Conservation (phyloP, 192 early-diverging fungal genomes). For the Funneliformis geosporum region DNA sequence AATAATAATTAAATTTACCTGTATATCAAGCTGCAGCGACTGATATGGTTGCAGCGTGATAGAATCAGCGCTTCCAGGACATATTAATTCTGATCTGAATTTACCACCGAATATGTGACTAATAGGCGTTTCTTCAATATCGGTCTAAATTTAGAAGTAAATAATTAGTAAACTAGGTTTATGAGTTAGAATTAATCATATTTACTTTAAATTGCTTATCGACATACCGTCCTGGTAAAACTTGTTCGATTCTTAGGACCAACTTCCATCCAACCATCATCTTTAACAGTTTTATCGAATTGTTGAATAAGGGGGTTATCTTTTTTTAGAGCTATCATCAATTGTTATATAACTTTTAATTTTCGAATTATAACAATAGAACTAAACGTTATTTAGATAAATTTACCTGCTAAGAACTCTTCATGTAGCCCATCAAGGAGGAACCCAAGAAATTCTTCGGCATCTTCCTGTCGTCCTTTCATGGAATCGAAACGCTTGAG, state of each 20-base stretch:
- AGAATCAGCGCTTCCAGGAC: constrained; percentile 74
- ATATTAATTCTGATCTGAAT: constrained; percentile 73
- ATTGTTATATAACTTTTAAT: background rate
- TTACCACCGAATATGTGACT: constrained; percentile 84
- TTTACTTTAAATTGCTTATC: too few species aligned
- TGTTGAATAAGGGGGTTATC: background rate
- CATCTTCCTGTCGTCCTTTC: constrained; percentile 89
- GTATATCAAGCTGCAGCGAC: constrained; percentile 86
- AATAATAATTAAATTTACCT: constrained; percentile 36
- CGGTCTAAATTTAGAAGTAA: constrained; percentile 47
- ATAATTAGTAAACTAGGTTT: background rate
- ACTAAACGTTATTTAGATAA: background rate
- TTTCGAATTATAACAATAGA: background rate
- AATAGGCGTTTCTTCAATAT: constrained; percentile 74
- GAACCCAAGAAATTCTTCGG: constrained; percentile 94
- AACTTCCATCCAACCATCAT: constrained; percentile 85
- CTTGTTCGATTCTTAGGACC: constrained; percentile 80
- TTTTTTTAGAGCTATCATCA: background rate
- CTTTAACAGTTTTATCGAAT: background rate
- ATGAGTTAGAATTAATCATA: constrained; percentile 10
- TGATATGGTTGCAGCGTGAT: constrained; percentile 87
- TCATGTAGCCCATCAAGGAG: constrained; percentile 94
- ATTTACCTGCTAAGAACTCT: constrained; percentile 63
- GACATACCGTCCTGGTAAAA: constrained; percentile 53
- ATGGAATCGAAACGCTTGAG: constrained; percentile 79